These are phyloP conservation scores for Vaccinium darrowii DNA, from an alignment of 148 eudicot species.

Conservation along the genomic window DNA sequence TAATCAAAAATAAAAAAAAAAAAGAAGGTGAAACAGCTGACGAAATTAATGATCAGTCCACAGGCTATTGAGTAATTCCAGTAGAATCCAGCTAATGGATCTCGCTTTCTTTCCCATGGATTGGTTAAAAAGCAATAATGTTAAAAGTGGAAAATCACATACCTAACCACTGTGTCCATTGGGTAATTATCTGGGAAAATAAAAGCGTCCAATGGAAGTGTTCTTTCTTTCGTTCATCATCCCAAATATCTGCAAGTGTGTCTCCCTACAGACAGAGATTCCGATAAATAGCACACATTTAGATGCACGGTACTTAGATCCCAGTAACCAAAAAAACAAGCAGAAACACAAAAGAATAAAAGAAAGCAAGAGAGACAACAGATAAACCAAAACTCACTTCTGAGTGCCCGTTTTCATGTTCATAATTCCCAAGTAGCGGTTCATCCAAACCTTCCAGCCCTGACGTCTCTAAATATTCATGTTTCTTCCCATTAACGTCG, in stretches of 20 bases:
- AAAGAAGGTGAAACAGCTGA: background rate
- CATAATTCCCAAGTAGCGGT: constrained; percentile 70
- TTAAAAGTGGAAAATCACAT: constrained; percentile 22
- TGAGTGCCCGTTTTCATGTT: constrained; percentile 33
- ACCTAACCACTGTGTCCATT: constrained; percentile 99
- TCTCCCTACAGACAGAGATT: constrained; percentile 37
- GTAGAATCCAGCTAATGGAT: background rate
- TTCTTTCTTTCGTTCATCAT: constrained; percentile 69
- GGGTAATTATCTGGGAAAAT: constrained; percentile 76
- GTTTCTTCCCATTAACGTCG: constrained; percentile 76
- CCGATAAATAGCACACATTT: constrained; percentile 12
- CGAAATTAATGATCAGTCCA: background rate
- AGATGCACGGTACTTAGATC: background rate
- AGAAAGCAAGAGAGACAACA: background rate
- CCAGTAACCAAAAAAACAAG: background rate
- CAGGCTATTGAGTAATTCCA: background rate
- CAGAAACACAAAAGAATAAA: background rate
- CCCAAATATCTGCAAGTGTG: constrained; percentile 52
- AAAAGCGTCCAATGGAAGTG: constrained; percentile 80
- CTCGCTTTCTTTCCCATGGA: background rate
- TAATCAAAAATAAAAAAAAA: background rate
- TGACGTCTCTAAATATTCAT: constrained; percentile 62
- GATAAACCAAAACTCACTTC: constrained; percentile 35
- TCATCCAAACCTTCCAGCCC: constrained; percentile 54
- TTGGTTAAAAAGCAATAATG: background rate